A percentile compares a stretch with the other conserved stretches of the same genome.
These are phyloP conservation scores for Sugiyamaella smithiae DNA, from an alignment of 805 yeast genomes.

Conservation along the genomic window DNA sequence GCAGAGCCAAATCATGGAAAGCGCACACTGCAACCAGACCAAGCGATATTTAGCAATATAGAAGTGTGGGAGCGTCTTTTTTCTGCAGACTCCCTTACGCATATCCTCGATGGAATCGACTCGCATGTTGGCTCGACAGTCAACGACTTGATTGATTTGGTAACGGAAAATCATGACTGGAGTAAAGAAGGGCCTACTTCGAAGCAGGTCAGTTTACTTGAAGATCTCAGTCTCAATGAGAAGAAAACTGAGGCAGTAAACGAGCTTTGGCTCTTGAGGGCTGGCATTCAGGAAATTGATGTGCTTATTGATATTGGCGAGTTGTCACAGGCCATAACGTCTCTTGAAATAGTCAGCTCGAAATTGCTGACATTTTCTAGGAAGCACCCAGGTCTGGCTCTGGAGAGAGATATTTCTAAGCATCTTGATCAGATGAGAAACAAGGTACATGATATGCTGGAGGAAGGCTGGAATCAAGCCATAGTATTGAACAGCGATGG, in stretches of 20 bases:
- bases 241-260: slow-evolving; percentile 15
- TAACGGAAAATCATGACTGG: neutral
- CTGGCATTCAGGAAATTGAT: slow-evolving; percentile 24
- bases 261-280: slow-evolving; percentile 23
- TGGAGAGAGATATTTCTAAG: slow-evolving; percentile 10
- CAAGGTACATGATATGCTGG: slow-evolving; percentile 7
- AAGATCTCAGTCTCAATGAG: neutral
- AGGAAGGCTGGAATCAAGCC: slow-evolving; percentile 16
- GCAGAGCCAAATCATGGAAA: neutral
- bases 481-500: slow-evolving; percentile 11
- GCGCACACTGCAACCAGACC: neutral
- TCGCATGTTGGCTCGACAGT: neutral
- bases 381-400: slow-evolving; percentile 11
- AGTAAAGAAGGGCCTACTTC: neutral
- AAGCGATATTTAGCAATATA: neutral
- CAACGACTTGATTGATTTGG: neutral
- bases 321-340: slow-evolving; percentile 18
- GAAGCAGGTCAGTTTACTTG: neutral
- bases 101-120: neutral
- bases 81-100: neutral
- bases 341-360: slow-evolving; percentile 13
- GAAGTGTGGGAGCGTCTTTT: slow-evolving; percentile 10
- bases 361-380: slow-evolving; percentile 15
- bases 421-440: slow-evolving; percentile 4
- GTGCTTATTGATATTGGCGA: slow-evolving; percentile 22